Percentiles rank a stretch among this genome's conserved stretches.
Evolutionary conservation across 192 early-diverging fungal species (phyloP).

Genomic region (Oehlia diaphana): DNA sequence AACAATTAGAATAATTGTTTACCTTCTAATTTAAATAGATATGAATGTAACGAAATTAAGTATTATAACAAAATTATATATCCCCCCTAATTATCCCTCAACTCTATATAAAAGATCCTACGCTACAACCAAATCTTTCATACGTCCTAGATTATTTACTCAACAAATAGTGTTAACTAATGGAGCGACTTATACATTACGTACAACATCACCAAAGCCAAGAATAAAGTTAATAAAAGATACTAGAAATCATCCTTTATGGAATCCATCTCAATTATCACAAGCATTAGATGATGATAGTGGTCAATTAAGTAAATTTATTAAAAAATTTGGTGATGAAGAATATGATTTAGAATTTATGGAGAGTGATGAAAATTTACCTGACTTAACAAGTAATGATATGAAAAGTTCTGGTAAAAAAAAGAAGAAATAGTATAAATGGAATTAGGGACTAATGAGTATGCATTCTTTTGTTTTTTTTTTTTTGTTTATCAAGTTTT

Average conservation of each 20-base stretch:
- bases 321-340: constrained; percentile 73
- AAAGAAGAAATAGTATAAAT: neutral
- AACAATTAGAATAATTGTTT: too few relatives aligned
- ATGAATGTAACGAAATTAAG: neutral
- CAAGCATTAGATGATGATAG: constrained; percentile 70
- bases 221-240: constrained; percentile 87
- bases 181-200: constrained; percentile 81
- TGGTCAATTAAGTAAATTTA: constrained; percentile 81
- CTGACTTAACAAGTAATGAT: constrained; percentile 38
- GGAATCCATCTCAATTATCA: constrained; percentile 74
- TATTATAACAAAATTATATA: neutral
- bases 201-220: constrained; percentile 82
- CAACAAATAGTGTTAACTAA: constrained; percentile 87
- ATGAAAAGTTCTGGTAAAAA: constrained; percentile 28
- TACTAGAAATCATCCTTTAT: constrained; percentile 89
- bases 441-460: too few relatives aligned
- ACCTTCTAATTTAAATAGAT: too few relatives aligned
- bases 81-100: neutral
- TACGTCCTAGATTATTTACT: constrained; percentile 70
- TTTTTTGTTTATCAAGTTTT: too few relatives aligned
- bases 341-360: constrained; percentile 51
- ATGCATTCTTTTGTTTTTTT: too few relatives aligned
- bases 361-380: constrained; percentile 42
- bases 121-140: neutral
- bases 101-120: neutral